Evolutionary conservation across 2,329 filamentous ascomycete species (phyloP), one percentile per base, ranked within the genome.

Genomic region (Lachnellula subtilissima): DNA sequence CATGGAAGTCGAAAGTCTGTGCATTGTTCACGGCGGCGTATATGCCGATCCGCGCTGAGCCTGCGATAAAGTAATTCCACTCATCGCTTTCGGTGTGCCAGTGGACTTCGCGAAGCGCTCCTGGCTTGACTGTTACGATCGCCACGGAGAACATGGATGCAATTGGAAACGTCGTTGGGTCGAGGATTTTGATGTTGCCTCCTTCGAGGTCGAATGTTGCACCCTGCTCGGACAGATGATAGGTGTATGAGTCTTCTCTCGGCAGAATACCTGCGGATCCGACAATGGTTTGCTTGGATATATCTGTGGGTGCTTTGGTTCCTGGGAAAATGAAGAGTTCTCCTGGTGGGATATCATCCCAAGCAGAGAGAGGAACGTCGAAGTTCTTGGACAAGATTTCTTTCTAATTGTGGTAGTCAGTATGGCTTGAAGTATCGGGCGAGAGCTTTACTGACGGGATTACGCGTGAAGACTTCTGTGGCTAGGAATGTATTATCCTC

Each of bases 61-160:
- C 89, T 25, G 74, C 73, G 68, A 92, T 82, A 75, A 92, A 91
- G 72, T 88, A 92, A 6, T 84, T 88, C 88, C 88, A 92, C 70
- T 91, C 88, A 65, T 91, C 88, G 12, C 87, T 87, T 46, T 83
- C 84, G 0, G 87, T 87, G 67, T 92, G 88, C 88, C 88, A 92
- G 74, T 92, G 88, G 78, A 92, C 90, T 47, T 67, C 65, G 12
- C 65, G 59, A 37, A 67, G 53, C 5, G 64, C 65, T 2, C 65
- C 65, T 3, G 88, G 87, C 61, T 87, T 76, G 58, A 92, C 88
- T 39, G 81, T 80, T 17, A 89, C 80, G 65, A 91, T 80, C 1
- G 87, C 88, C 0, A 88, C 87, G 0, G 88, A 86, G 19, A 91
- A 80, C 0, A 85, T 88, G 70, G 82, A 85, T 47, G 87, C 88